A percentile compares a stretch with the other conserved stretches of the same genome.
Conservation (phyloP, 2,329 filamentous ascomycete species). For the Plectosphaerella cucumerina region DNA sequence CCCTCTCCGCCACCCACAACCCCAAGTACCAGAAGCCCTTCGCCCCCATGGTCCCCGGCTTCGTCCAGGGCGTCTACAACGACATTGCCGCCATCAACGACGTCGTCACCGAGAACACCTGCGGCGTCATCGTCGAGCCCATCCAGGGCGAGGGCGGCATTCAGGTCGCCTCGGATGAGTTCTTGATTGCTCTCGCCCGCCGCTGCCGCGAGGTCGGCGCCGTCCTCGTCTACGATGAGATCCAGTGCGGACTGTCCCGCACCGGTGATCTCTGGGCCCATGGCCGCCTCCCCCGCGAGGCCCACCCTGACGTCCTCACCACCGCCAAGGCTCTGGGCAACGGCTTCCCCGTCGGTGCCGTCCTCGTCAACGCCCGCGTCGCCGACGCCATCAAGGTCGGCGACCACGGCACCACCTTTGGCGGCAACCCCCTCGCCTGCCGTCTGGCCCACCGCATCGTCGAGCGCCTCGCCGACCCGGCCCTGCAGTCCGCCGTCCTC, state of each 20-base stretch:
- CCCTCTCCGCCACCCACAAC: constrained; percentile 92
- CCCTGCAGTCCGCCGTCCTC: constrained; percentile 65
- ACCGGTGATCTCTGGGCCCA: constrained; percentile 94
- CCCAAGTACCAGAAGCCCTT: constrained; percentile 97
- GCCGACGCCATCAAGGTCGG: constrained; percentile 49
- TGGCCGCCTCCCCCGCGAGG: constrained; percentile 64
- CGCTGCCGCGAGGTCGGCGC: constrained; percentile 85
- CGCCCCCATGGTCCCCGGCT: constrained; percentile 91
- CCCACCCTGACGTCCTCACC: constrained; percentile 90
- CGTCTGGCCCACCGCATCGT: constrained; percentile 85
- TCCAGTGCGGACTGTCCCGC: constrained; percentile 86
- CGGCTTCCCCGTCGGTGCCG: constrained; percentile 88
- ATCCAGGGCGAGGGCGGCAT: constrained; percentile 97
- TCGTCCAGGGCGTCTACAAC: constrained; percentile 82
- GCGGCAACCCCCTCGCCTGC: constrained; percentile 83
- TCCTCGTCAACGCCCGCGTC: constrained; percentile 35
- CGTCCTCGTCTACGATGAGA: constrained; percentile 92
- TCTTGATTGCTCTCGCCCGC: constrained; percentile 76
- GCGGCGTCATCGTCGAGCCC: constrained; percentile 92
- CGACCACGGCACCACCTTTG: constrained; percentile 92
- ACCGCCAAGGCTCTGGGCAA: constrained; percentile 96
- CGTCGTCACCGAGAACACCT: constrained; percentile 80
- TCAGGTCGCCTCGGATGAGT: constrained; percentile 76
- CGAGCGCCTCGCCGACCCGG: constrained; percentile 64
- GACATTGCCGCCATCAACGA: constrained; percentile 67